Evolutionary conservation across 2,329 filamentous ascomycete genomes (phyloP).

Genomic region (Annulohypoxylon truncatum): DNA sequence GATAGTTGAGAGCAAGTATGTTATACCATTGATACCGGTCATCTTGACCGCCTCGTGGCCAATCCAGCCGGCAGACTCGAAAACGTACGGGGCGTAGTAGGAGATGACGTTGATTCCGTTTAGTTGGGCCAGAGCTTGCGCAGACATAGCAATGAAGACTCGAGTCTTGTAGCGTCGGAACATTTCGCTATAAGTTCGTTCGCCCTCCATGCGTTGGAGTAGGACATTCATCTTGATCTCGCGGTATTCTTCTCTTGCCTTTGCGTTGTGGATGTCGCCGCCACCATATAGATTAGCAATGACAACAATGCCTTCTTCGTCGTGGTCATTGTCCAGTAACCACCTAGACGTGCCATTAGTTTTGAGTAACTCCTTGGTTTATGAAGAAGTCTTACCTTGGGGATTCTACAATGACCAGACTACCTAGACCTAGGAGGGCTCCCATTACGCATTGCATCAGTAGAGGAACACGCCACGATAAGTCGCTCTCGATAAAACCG

Average conservation of each 20-base stretch:
- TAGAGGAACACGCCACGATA: constrained; percentile 91
- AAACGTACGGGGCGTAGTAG: constrained; percentile 96
- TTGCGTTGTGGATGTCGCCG: constrained; percentile 92
- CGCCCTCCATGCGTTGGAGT: constrained; percentile 91
- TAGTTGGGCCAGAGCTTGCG: constrained; percentile 92
- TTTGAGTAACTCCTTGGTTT: constrained; percentile 13
- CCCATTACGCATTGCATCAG: constrained; percentile 97
- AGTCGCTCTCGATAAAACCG: constrained; percentile 84
- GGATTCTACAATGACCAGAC: constrained; percentile 94
- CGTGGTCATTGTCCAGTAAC: constrained; percentile 96
- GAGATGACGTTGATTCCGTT: constrained; percentile 99
- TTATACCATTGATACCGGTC: constrained; percentile 94
- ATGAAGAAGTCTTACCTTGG: constrained; percentile 71
- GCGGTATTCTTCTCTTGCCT: constrained; percentile 94
- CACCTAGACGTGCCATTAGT: constrained; percentile 70
- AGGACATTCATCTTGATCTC: constrained; percentile 99
- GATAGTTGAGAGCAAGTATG: constrained; percentile 91
- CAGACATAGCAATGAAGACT: constrained; percentile 98
- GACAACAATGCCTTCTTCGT: constrained; percentile 97
- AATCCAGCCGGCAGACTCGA: constrained; percentile 95
- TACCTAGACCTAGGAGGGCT: constrained; percentile 82
- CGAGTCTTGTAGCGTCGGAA: constrained; percentile 91
- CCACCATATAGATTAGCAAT: constrained; percentile 97
- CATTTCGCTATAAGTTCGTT: constrained; percentile 92
- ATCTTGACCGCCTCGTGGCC: constrained; percentile 93